Base-by-base conservation (phyloP, 495 filamentous ascomycete species). In the Extremus antarcticus region DNA sequence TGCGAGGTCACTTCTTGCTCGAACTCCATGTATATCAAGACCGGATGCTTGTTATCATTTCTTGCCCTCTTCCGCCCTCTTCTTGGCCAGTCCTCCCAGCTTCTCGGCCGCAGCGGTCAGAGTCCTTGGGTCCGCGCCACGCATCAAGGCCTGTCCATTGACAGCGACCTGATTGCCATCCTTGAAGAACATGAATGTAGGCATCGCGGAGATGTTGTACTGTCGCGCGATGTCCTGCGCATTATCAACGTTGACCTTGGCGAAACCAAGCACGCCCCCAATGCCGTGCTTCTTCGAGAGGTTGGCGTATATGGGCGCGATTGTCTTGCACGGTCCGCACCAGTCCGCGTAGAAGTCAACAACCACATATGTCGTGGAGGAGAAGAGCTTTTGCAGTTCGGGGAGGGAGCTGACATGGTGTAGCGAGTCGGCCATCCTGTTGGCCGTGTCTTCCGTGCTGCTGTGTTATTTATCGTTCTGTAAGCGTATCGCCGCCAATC, bases 251-350 rank as follows among this genome's bases (percentile, higher is more conserved):
- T 83, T 71, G 56, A 80, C 74, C 63, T 82, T 82, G 29, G 68
- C 74, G 54, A 83, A 83, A 23, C 71, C 75, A 19, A 81, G 67
- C 23, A 66, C 61, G 8, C 63, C 62, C 1, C 69, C 59, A 13
- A 64, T 60, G 10, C 66, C 57, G 48, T 66, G 58, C 24, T 61
- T 50, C 19, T 76, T 73, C 45, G 62, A 53, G 19, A 81, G 74
- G 23, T 68, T 63, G 24, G 67, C 66, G 72, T 73, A 82, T 58
- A 74, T 63, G 50, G 82, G 82, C 20, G 77, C 74, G 68, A 86
- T 82, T 50, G 72, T 72, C 62, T 81, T 80, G 77, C 82, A 85
- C 24, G 82, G 81, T 8, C 74, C 75, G 66, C 82, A 86, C 81
- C 81, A 85, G 50, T 43, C 55, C 2, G 55, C 55, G 40, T 25